A percentile compares a stretch with the other conserved stretches of the same genome.
Evolutionary conservation across 2,329 filamentous ascomycete genomes (phyloP).

Genomic region (Aspergillus sp.): DNA sequence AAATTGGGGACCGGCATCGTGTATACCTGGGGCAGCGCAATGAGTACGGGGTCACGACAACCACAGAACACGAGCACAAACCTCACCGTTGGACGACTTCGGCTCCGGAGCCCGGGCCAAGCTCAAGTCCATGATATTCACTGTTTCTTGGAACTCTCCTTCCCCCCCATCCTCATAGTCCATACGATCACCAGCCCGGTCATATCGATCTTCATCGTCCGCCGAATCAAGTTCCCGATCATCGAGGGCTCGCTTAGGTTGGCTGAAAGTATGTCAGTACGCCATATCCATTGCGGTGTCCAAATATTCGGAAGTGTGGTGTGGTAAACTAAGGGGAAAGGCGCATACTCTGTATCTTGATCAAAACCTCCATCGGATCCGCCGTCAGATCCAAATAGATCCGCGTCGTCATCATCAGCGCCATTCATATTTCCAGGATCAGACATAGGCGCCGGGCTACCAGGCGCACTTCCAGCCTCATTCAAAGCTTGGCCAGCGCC

Average conservation of each 20-base stretch:
- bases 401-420: conserved; percentile 39
- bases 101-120: conserved; percentile 59
- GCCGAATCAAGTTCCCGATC: conserved; percentile 65
- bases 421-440: conserved; percentile 35
- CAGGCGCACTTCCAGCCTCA: conserved; percentile 22
- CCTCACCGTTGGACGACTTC: conserved; percentile 46
- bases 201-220: conserved; percentile 58
- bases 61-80: conserved; percentile 20
- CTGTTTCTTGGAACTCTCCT: conserved; percentile 45
- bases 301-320: background rate
- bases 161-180: conserved; percentile 44
- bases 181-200: conserved; percentile 50
- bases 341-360: conserved; percentile 31
- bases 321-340: background rate
- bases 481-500: conserved; percentile 23
- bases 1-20: conserved; percentile 64
- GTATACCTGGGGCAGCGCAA: conserved; percentile 50
- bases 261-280: conserved; percentile 25
- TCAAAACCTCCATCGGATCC: conserved; percentile 43
- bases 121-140: conserved; percentile 56
- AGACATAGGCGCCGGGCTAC: conserved; percentile 24
- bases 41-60: background rate
- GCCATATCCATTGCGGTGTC: background rate
- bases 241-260: conserved; percentile 51
- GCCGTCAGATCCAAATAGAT: conserved; percentile 48